Evolutionary conservation across 2,329 filamentous ascomycete genomes (phyloP), one percentile per base, ranked within the genome.

Genomic region (Ophiostoma ulmi): DNA sequence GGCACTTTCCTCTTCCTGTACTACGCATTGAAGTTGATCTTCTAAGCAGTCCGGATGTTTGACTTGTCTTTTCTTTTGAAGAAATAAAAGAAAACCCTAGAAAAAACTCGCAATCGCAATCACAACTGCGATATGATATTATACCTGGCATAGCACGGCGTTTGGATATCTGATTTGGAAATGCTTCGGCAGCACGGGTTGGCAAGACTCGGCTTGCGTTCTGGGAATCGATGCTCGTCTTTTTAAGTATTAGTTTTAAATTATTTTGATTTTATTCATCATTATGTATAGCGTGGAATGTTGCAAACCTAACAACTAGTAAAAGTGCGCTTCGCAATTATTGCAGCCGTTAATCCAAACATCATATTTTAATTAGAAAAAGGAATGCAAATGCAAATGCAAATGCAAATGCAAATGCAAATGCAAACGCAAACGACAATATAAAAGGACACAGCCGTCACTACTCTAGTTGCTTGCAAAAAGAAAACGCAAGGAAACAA

Each of bases 1-100:
- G 93, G 82, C 7, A 80, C 83, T 10, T 89, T 96, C 66, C 76
- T 98, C 69, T 80, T 93, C 71, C 77, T 97, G 55, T 98, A 92
- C 80, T 93, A 93, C 77, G 81, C 90, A 14, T 81, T 85, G 75
- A 87, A 87, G 74, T 83, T 89, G 79, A 82, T 92, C 70, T 86
- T 91, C 72, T 88, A 76, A 81, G 17, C 6, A 3, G 52, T 3
- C 3, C 35, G 17, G n/a, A 10, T 17, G 3, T 6, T 7, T 35
- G 10, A 11, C 2, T n/a, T 26, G 22, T 35, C 31, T 31, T 1
- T 35, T 41, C 31, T 31, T 31, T 31, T 31, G 31, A 31, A 31
- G 31, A 31, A 31, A 31, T 4, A 31, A 31, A 2, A 31, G 31
- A 14, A 48, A 44, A n/a, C 20, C 17, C 17, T 20, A 68, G 3